Base-by-base conservation (phyloP, 306 rosid species). In the Begonia peltatifolia region DNA sequence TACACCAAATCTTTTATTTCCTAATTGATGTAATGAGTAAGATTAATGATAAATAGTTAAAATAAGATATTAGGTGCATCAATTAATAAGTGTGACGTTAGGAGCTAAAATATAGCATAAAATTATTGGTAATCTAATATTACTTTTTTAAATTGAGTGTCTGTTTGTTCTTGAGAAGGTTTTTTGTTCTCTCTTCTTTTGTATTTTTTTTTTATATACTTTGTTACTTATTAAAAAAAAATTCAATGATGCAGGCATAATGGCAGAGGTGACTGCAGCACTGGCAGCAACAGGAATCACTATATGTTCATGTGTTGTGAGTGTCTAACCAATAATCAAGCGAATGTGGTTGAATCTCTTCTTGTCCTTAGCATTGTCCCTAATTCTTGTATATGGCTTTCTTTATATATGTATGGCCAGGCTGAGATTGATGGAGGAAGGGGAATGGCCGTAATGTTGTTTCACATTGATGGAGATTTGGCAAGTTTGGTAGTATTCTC, bases 401-500 rank as follows among this genome's bases (percentile, higher is more conserved):
- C 67, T 53, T 61, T 64, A 52, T 55, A 58, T 64, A 48, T 65
- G 30, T n/a, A 76, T 69, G 69, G 54, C 66, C 93, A 92, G 99
- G 94, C 99, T 20, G 99, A 92, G 88, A 81, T 92, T 47, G 96
- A 92, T 47, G 71, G 86, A 66, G 93, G 95, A 70, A 81, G 94
- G 72, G 94, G 94, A 72, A 69, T 86, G 75, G 94, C 84, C 47
- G 94, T 86, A 60, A 79, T 86, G 94, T 61, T 92, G 67, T 86
- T 81, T 75, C 93, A 92, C 20, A 56, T 92, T 13, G 96, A 92
- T 55, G 90, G 88, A 68, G 69, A 67, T 43, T n/a, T 70, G 53
- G 94, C 83, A 60, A 76, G 61, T 61, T 69, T 92, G 99, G 99
- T 92, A 83, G 41, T 58, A 53, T 17, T 62, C 54, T 49, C 53